A percentile compares a stretch with the other conserved stretches of the same genome.
These are phyloP conservation scores for Epichloe hybrida DNA, from an alignment of 2,329 filamentous ascomycete genomes.

Conservation along the genomic window DNA sequence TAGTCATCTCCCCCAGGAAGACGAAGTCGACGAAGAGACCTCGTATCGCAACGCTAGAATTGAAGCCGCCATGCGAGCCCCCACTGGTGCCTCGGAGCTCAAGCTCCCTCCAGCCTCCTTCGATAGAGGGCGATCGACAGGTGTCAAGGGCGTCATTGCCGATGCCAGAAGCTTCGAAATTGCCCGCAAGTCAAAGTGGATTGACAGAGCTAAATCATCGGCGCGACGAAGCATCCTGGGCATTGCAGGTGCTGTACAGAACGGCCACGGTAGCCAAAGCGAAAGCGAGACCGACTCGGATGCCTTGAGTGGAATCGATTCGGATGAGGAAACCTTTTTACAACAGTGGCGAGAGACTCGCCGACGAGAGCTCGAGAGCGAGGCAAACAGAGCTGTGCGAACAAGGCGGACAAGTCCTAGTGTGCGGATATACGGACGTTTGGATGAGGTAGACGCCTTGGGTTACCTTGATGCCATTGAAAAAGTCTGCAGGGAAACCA, in stretches of 20 bases:
- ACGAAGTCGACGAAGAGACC: constrained; percentile 45
- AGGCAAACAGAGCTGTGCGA: constrained; percentile 39
- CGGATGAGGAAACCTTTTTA: constrained; percentile 71
- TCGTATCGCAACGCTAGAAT: constrained; percentile 38
- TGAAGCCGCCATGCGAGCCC: constrained; percentile 52
- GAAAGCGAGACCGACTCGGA: constrained; percentile 36
- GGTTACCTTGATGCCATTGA: constrained; percentile 96
- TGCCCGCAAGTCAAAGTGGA: constrained; percentile 44
- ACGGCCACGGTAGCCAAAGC: constrained; percentile 15
- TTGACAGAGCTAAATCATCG: constrained; percentile 34
- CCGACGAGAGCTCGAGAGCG: constrained; percentile 59
- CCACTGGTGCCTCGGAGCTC: constrained; percentile 37
- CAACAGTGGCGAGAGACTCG: constrained; percentile 73
- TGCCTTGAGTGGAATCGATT: constrained; percentile 29
- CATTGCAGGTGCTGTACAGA: constrained; percentile 18
- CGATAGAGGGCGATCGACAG: constrained; percentile 58
- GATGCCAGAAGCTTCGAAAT: constrained; percentile 67
- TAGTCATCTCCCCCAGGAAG: constrained; percentile 30
- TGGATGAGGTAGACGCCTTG: constrained; percentile 75
- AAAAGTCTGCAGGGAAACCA: constrained; percentile 65
- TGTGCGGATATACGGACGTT: constrained; percentile 60
- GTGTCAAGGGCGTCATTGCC: constrained; percentile 77
- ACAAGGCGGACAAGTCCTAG: constrained; percentile 64
- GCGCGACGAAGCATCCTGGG: constrained; percentile 44
- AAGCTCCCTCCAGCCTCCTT: constrained; percentile 49